Base-by-base conservation (phyloP, 345 rosid species). In the Eucalyptus regnans region DNA sequence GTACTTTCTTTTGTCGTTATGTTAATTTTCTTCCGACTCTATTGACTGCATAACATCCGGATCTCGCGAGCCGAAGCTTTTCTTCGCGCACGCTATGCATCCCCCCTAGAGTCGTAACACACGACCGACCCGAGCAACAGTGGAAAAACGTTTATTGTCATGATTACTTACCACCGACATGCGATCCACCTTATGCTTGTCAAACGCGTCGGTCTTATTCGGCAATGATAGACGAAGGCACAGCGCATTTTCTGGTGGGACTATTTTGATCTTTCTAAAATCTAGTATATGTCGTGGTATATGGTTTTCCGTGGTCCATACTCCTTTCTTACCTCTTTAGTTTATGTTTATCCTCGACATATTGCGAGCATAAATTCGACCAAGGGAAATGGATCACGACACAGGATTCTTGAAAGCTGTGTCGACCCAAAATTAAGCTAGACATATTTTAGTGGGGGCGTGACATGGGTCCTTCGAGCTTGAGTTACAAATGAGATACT, bases 81-180 rank as follows among this genome's bases (percentile, higher is more conserved):
- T n/a, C 76, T 14, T 14, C 3, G 33, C 4, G 18, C 76, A 64
- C 37, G 37, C 37, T n/a, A 14, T n/a, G 3, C 37, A 15, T 64
- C 2, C n/a, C 37, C 37, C 76, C 76, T 6, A 0, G 76, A n/a
- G 20, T 15, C 37, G 4, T 29, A n/a, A 9, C 5, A 8, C 7
- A 31, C 80, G 0, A 37, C 37, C 20, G 80, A 4, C 44, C 37
- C 20, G 80, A 68, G 43, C 80, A 5, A 17, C 43, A 17, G 7
- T 4, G 43, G 41, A 68, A 68, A 33, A 10, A 20, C 41, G 37
- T 68, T 31, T 68, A 23, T 29, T 16, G 43, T 33, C 80, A 68
- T 33, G 2, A 16, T 17, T 4, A 3, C 44, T 68, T 1, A 5
- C 80, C 37, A 68, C 4, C 9, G 80, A 68, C 43, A 31, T 31